Evolutionary conservation across 345 rosid species (phyloP).

Genomic region (Euphorbia lathyris): DNA sequence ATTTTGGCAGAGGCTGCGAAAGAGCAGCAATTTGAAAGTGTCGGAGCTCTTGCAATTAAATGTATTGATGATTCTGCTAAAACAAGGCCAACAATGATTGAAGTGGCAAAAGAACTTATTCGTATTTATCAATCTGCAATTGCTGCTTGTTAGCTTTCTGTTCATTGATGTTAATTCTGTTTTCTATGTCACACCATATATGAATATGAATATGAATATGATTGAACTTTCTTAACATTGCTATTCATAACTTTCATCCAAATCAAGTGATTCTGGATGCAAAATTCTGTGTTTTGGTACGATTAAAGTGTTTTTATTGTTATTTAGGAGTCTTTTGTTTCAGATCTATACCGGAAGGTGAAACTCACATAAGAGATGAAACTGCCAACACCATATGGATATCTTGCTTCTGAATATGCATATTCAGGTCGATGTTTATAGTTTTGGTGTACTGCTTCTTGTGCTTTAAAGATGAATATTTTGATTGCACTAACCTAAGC

Average conservation of each 20-base stretch:
- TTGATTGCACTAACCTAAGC: too few relatives aligned
- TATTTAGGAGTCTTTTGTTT: too few relatives aligned
- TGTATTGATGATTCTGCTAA: not conserved
- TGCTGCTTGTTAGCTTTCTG: not conserved
- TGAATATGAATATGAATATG: too few relatives aligned
- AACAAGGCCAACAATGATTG: constrained; percentile 19
- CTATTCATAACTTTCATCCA: too few relatives aligned
- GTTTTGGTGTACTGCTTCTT: not conserved
- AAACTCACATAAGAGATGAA: not conserved
- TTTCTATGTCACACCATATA: not conserved
- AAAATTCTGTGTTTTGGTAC: not conserved
- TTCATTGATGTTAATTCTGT: not conserved
- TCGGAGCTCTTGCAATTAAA: not conserved
- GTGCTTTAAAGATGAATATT: too few relatives aligned
- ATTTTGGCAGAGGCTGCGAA: constrained; percentile 8
- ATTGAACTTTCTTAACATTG: too few relatives aligned
- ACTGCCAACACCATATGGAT: not conserved
- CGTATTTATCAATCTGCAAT: not conserved
- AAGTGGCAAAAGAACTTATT: constrained; percentile 20
- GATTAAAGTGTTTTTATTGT: too few relatives aligned
- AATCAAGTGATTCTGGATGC: not conserved
- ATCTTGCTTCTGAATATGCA: not conserved
- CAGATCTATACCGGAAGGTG: constrained; percentile 9
- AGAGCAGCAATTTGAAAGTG: constrained; percentile 5
- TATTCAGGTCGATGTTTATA: not conserved